Evolutionary conservation across 352 stramenopile genomes (phyloP).

Genomic region (Phytopythium vexans): DNA sequence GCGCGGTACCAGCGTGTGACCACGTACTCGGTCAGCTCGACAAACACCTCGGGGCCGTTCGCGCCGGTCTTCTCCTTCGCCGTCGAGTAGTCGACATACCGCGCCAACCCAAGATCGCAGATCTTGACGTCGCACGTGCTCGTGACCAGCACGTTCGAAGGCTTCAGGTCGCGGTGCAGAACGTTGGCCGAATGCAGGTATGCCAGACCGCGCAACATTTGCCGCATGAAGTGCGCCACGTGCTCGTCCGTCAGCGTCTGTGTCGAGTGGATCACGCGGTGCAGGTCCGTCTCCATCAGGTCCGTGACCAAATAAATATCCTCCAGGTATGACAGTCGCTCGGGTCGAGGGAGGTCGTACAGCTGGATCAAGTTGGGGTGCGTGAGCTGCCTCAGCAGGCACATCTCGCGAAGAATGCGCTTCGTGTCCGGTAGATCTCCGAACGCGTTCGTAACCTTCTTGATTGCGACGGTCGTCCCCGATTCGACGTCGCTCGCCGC

Average conservation of each 20-base stretch:
- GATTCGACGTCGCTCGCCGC: constrained; percentile 77
- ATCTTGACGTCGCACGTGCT: constrained; percentile 95
- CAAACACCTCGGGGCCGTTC: constrained; percentile 32
- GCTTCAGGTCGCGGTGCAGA: constrained; percentile 96
- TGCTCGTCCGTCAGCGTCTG: constrained; percentile 91
- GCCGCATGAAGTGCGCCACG: constrained; percentile 95
- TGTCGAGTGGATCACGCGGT: constrained; percentile 89
- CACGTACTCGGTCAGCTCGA: constrained; percentile 78
- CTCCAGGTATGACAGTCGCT: constrained; percentile 91
- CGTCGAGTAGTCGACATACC: constrained; percentile 62
- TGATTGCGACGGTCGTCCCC: constrained; percentile 91
- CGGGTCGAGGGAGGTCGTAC: constrained; percentile 91
- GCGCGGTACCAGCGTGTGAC: constrained; percentile 82
- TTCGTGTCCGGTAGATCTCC: constrained; percentile 74
- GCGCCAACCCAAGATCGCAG: constrained; percentile 94
- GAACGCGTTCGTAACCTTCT: constrained; percentile 91
- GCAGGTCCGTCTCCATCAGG: constrained; percentile 94
- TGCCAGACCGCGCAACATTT: constrained; percentile 95
- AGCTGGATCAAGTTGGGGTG: constrained; percentile 93
- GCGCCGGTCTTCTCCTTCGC: constrained; percentile 37
- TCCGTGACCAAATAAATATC: constrained; percentile 97
- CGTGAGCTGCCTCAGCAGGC: constrained; percentile 80
- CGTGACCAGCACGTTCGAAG: constrained; percentile 95
- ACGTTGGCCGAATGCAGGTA: constrained; percentile 97
- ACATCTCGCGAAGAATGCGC: constrained; percentile 95